Percentiles rank a stretch among this genome's conserved stretches.
Evolutionary conservation across 2,329 filamentous ascomycete species (phyloP).

Genomic region (Trichoderma sp.): DNA sequence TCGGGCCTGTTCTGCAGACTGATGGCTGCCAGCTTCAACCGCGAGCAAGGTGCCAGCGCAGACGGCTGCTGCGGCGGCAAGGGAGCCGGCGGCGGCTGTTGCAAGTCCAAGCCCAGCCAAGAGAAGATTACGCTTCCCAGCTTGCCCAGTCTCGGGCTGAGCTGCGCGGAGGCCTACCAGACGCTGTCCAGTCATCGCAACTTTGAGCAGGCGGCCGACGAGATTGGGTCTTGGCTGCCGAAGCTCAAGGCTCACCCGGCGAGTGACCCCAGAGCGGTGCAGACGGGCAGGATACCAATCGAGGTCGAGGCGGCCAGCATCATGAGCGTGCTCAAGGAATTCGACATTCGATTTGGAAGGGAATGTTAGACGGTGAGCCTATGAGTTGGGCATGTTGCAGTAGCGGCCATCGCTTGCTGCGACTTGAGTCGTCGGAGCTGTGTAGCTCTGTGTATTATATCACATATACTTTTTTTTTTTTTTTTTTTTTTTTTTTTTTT

Average conservation of each 20-base stretch:
- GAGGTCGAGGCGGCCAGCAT: conserved; percentile 81
- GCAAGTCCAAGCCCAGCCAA: conserved; percentile 43
- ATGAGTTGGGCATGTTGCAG: background rate
- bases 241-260: conserved; percentile 61
- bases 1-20: conserved; percentile 81
- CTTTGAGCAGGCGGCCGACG: conserved; percentile 69
- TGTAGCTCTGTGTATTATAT: background rate
- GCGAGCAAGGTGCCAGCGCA: conserved; percentile 34
- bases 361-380: conserved; percentile 29
- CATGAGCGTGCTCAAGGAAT: conserved; percentile 79
- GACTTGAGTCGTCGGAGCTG: background rate
- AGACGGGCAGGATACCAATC: conserved; percentile 54
- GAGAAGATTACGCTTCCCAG: conserved; percentile 37
- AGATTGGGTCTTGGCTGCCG: conserved; percentile 72
- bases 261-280: conserved; percentile 29
- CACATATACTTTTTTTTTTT: background rate
- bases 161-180: conserved; percentile 75
- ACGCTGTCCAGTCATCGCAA: conserved; percentile 73
- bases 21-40: conserved; percentile 63
- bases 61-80: conserved; percentile 63
- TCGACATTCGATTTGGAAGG: conserved; percentile 68
- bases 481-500: background rate
- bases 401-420: background rate
- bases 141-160: conserved; percentile 56
- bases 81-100: conserved; percentile 60